Base-by-base conservation (phyloP, 2,329 filamentous ascomycete genomes). In the Rasamsonia emersonii region DNA sequence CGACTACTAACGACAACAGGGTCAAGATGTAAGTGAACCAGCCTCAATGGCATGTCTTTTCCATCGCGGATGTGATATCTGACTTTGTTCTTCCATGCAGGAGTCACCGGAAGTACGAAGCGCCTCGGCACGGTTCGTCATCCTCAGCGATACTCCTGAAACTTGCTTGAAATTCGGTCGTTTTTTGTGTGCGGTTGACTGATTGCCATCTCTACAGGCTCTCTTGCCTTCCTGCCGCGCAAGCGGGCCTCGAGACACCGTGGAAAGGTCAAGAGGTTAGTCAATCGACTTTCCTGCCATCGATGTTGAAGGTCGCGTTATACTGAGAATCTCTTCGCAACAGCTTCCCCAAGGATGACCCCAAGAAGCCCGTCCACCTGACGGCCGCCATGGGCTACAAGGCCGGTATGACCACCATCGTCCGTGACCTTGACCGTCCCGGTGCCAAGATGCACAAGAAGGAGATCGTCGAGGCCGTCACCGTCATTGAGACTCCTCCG, bases 371-470 rank as follows among this genome's bases (percentile, higher is more conserved):
- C 60, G 86, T 95, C 68, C 91, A 98, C 78, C 79, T 98, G 60
- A 98, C 91, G 47, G 91, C 91, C 61, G 72, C 86, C 61, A 88
- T 96, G 81, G 91, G 91, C 67, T 98, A 98, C 82, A 98, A 98
- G 86, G 91, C 91, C 65, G 91, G 91, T 68, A 98, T 98, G 91
- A 95, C 86, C 68, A 98, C 91, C 60, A 91, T 96, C 70, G 91
- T 98, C 67, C 89, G 91, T 71, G 89, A 95, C 70, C 79, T 96
- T 68, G 91, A 98, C 79, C 84, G 91, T 70, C 91, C 91, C 51
- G 91, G 91, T 70, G 91, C 91, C 60, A 98, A 98, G 81, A 79
- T 91, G 70, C 86, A 98, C 85, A 96, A 96, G 86, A 86, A 96
- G 79, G 80, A 96, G 71, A 71, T 93, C 64, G 82, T 89, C 57